Conservation (phyloP, 306 rosid genomes). For the Cicer arietinum region DNA sequence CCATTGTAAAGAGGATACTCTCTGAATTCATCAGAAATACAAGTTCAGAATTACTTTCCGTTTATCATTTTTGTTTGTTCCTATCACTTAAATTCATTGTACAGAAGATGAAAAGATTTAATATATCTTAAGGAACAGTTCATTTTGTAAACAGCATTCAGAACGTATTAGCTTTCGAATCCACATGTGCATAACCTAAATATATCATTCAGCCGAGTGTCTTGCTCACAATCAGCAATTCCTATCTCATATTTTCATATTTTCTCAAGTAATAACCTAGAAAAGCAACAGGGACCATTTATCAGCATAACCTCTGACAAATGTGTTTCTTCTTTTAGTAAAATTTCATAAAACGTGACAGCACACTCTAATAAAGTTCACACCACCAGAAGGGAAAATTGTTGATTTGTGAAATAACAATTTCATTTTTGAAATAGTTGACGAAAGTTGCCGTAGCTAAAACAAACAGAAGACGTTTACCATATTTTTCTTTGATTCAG, state of each 20-base stretch:
- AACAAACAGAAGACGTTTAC: slow-evolving; percentile 48
- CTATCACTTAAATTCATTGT: not conserved
- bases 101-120: not conserved
- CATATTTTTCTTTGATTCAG: slow-evolving; percentile 83
- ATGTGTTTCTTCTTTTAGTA: slow-evolving; percentile 42
- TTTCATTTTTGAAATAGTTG: slow-evolving; percentile 4
- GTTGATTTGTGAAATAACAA: slow-evolving; percentile 31
- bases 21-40: no score
- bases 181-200: not conserved
- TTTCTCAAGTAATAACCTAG: slow-evolving; percentile 37
- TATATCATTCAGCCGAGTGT: not conserved
- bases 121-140: not conserved
- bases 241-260: not conserved
- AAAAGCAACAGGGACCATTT: slow-evolving; percentile 42
- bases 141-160: not conserved
- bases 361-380: slow-evolving; percentile 42
- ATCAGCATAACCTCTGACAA: slow-evolving; percentile 48
- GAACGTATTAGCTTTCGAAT: not conserved
- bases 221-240: not conserved
- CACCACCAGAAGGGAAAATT: slow-evolving; percentile 35
- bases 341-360: slow-evolving; percentile 46
- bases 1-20: no score
- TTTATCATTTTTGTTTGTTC: no score
- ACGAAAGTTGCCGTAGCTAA: slow-evolving; percentile 18
- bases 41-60: no score